Percentiles rank a stretch among this genome's conserved stretches.
Evolutionary conservation across 2,329 filamentous ascomycete genomes (phyloP).

Genomic region (Neonectria magnoliae): DNA sequence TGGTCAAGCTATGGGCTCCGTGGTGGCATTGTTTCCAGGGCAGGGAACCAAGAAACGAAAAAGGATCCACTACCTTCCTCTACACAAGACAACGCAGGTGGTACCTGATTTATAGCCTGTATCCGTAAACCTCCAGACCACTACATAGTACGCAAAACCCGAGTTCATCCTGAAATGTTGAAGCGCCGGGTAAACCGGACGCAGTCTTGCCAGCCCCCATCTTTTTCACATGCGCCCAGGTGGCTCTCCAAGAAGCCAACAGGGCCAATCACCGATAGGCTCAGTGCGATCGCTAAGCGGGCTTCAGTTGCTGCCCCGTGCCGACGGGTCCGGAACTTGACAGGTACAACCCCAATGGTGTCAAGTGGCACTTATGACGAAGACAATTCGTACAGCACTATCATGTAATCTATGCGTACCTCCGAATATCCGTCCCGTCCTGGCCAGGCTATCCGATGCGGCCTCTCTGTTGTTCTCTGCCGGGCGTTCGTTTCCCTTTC

Average conservation of each 20-base stretch:
- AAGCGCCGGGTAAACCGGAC: not conserved
- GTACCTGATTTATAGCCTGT: too few relatives aligned
- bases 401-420: not conserved
- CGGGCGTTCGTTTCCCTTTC: not conserved
- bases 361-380: not conserved
- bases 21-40: too few relatives aligned
- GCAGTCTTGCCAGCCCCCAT: not conserved
- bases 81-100: too few relatives aligned
- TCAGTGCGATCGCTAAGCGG: not conserved
- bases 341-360: conserved; percentile 8
- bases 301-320: not conserved
- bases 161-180: not conserved
- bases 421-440: conserved; percentile 2
- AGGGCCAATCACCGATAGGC: not conserved
- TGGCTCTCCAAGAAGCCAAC: not conserved
- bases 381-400: not conserved
- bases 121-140: not conserved
- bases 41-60: too few relatives aligned
- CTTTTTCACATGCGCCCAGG: not conserved
- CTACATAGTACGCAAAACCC: too few relatives aligned
- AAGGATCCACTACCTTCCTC: too few relatives aligned
- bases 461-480: not conserved
- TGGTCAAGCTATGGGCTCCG: too few relatives aligned
- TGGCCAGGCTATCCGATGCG: conserved; percentile 10
- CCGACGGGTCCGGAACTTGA: conserved; percentile 2